Percentiles rank a stretch among this genome's conserved stretches.
phyloP scores from a whole-genome alignment of 2,329 filamentous ascomycete species.

The Polychaeton citri region DNA sequence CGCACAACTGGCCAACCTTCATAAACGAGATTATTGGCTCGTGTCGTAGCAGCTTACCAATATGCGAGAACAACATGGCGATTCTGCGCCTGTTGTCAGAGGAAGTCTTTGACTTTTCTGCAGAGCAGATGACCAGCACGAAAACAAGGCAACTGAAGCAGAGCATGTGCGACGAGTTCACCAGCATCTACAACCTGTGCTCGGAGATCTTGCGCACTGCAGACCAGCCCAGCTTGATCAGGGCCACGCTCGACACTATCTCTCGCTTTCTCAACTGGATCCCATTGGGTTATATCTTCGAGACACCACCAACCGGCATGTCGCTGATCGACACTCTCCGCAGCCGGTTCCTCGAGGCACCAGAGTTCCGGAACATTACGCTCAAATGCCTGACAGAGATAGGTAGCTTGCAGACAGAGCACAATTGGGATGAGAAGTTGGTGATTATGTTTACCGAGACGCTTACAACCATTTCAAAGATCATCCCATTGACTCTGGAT shows the following conservation, averaged over 20 bases:
- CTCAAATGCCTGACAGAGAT: conserved; percentile 96
- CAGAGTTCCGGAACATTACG: conserved; percentile 93
- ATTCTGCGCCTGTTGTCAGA: conserved; percentile 91
- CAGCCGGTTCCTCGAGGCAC: conserved; percentile 80
- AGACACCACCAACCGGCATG: conserved; percentile 53
- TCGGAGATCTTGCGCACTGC: conserved; percentile 88
- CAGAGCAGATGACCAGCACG: conserved; percentile 96
- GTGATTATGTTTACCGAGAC: conserved; percentile 98
- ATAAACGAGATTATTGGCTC: conserved; percentile 99
- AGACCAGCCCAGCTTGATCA: conserved; percentile 76
- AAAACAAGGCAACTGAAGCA: conserved; percentile 96
- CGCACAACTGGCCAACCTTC: conserved; percentile 98
- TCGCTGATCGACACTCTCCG: conserved; percentile 83
- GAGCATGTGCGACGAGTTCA: conserved; percentile 98
- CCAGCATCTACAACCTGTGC: conserved; percentile 94
- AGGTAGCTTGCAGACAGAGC: conserved; percentile 76
- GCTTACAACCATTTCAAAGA: conserved; percentile 79
- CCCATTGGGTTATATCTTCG: conserved; percentile 94
- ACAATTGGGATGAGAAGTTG: conserved; percentile 85
- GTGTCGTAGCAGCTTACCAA: conserved; percentile 86
- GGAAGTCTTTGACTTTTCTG: conserved; percentile 97
- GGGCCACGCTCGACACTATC: conserved; percentile 91
- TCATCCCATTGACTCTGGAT: conserved; percentile 81
- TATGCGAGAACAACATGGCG: conserved; percentile 99
- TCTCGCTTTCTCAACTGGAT: conserved; percentile 99